Evolutionary conservation across 441 rosid genomes (phyloP).

Genomic region (California macrophylla): DNA sequence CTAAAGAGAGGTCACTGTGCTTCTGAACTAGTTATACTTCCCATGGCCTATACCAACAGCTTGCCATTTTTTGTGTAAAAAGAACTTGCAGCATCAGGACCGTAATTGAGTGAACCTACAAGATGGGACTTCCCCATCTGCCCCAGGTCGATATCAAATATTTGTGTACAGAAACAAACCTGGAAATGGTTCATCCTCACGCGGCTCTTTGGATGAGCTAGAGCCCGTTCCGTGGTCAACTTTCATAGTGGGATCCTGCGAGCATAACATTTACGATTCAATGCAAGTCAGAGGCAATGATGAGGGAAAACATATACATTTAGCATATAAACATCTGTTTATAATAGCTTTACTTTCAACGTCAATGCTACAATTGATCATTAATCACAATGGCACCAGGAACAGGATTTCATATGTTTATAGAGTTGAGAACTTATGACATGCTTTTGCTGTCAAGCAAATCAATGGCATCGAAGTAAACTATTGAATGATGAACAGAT

Average conservation of each 20-base stretch:
- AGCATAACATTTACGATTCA: conserved; percentile 12
- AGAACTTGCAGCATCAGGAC: not conserved
- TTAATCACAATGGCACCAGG: not conserved
- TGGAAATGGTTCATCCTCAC: conserved; percentile 34
- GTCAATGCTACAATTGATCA: not conserved
- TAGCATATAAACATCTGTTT: not conserved
- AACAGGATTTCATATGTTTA: not conserved
- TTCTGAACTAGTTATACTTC: too few species aligned
- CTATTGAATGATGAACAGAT: not conserved
- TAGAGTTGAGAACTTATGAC: not conserved
- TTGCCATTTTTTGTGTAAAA: too few species aligned
- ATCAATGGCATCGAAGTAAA: not conserved
- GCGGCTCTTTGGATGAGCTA: conserved; percentile 45
- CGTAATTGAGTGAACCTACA: not conserved
- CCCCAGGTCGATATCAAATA: not conserved
- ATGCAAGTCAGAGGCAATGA: not conserved
- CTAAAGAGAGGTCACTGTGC: not conserved
- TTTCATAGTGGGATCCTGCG: conserved; percentile 33
- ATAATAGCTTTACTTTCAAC: not conserved
- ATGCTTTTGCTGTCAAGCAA: conserved; percentile 1
- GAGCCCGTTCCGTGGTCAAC: conserved; percentile 38
- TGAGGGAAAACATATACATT: not conserved
- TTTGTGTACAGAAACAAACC: too few species aligned
- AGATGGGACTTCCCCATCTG: not conserved
- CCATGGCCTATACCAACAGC: too few species aligned